A percentile compares a stretch with the other conserved stretches of the same genome.
Conservation (phyloP, 2,329 filamentous ascomycete species). For the Sporothrix protearum region DNA sequence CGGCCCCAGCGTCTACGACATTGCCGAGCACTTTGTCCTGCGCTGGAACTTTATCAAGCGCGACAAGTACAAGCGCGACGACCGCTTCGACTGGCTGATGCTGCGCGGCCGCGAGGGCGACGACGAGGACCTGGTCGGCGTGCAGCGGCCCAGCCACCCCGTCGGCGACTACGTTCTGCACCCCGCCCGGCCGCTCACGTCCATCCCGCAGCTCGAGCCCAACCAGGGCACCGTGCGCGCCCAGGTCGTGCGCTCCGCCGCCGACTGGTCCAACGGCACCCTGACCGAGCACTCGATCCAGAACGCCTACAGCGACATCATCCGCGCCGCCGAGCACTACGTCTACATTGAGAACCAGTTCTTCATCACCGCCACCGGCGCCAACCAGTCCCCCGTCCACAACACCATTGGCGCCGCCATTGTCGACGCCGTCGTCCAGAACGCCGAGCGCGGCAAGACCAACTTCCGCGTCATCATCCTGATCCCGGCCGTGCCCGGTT, state of each 20-base stretch:
- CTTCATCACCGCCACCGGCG: constrained; percentile 91
- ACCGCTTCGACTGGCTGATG: constrained; percentile 78
- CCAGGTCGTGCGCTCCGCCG: constrained; percentile 84
- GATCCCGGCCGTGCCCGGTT: constrained; percentile 89
- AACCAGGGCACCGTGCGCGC: constrained; percentile 71
- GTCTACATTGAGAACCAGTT: constrained; percentile 99
- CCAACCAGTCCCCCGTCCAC: constrained; percentile 79
- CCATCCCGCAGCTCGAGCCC: constrained; percentile 51
- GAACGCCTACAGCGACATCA: constrained; percentile 80
- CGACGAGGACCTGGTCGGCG: constrained; percentile 80
- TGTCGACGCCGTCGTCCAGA: constrained; percentile 81
- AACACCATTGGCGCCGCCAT: constrained; percentile 87
- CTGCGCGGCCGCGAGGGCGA: constrained; percentile 71
- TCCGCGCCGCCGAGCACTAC: constrained; percentile 82
- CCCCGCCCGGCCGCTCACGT: constrained; percentile 65
- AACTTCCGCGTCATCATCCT: constrained; percentile 90
- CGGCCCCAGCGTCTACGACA: constrained; percentile 85
- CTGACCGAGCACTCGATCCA: constrained; percentile 80
- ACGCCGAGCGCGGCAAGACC: constrained; percentile 68
- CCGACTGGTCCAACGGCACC: constrained; percentile 92
- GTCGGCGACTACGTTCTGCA: constrained; percentile 85
- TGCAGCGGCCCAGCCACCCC: constrained; percentile 84
- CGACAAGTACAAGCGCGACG: constrained; percentile 93
- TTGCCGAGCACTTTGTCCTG: constrained; percentile 90
- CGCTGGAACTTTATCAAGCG: constrained; percentile 97